Evolutionary conservation across 192 early-diverging fungal genomes (phyloP).

Genomic region (Pilobolus umbonatus): DNA sequence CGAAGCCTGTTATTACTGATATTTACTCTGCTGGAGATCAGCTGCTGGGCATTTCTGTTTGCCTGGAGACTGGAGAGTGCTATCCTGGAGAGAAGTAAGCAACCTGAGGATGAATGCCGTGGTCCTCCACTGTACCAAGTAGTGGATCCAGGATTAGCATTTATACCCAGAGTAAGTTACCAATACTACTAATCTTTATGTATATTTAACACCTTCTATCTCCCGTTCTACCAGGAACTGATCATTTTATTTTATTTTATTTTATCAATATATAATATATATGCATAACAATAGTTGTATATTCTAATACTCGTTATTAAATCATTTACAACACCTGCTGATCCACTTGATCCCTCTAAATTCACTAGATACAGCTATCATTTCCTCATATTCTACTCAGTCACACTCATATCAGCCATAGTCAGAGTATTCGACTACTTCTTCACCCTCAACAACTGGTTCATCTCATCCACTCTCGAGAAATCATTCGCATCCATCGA

Average conservation of each 20-base stretch:
- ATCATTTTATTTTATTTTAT: too few relatives aligned
- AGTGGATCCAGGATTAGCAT: slow-evolving; percentile 13
- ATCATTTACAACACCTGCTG: slow-evolving; percentile 26
- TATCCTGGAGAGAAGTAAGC: slow-evolving; percentile 13
- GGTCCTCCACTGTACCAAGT: slow-evolving; percentile 19
- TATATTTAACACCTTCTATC: neutral
- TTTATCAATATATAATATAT: too few relatives aligned
- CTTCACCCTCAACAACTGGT: neutral
- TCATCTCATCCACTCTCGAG: slow-evolving; percentile 7
- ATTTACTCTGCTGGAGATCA: slow-evolving; percentile 20
- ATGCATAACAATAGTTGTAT: slow-evolving; percentile 20
- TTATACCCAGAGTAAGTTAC: slow-evolving; percentile 25
- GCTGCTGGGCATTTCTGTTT: slow-evolving; percentile 29
- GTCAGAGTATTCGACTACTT: slow-evolving; percentile 10
- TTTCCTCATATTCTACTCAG: slow-evolving; percentile 25
- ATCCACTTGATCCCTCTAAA: slow-evolving; percentile 27
- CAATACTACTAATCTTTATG: neutral
- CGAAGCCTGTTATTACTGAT: slow-evolving; percentile 18
- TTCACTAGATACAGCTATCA: slow-evolving; percentile 30
- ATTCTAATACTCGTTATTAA: slow-evolving; percentile 28
- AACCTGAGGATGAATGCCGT: neutral
- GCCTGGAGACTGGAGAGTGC: slow-evolving; percentile 32
- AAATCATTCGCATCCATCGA: slow-evolving; percentile 13
- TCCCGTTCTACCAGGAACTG: too few relatives aligned
- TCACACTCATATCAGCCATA: slow-evolving; percentile 7